A percentile compares a stretch with the other conserved stretches of the same genome.
Evolutionary conservation across 805 yeast genomes (phyloP).

Genomic region (Wickerhamiella galacta): DNA sequence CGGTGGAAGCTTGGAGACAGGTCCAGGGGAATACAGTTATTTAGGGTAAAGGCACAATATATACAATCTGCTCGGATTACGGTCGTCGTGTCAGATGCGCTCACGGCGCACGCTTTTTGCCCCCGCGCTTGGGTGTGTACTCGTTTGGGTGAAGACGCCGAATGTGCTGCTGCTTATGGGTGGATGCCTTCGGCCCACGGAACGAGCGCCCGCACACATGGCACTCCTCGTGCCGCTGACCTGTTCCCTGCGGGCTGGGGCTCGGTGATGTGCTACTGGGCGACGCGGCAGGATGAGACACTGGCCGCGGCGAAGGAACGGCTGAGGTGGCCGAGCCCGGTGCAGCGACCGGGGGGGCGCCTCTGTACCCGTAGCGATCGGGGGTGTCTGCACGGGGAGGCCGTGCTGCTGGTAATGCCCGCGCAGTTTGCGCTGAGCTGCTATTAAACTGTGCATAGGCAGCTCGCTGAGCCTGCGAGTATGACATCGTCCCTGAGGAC

Average conservation of each 20-base stretch:
- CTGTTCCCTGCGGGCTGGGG: neutral
- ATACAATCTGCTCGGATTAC: no score
- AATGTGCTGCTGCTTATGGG: slow-evolving; percentile 34
- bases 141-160: slow-evolving; percentile 30
- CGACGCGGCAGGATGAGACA: neutral
- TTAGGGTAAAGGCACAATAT: no score
- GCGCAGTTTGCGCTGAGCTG: neutral
- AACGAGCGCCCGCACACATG: slow-evolving; percentile 28
- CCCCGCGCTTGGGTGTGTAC: slow-evolving; percentile 31
- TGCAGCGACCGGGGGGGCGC: slow-evolving; percentile 1
- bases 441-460: slow-evolving; percentile 12
- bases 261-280: neutral
- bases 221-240: slow-evolving; percentile 23
- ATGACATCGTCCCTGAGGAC: slow-evolving; percentile 11
- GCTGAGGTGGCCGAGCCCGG: neutral
- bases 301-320: neutral
- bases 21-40: no score
- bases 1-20: no score
- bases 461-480: slow-evolving; percentile 14
- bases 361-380: slow-evolving; percentile 3
- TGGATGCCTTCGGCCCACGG: slow-evolving; percentile 31
- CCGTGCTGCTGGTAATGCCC: slow-evolving; percentile 1
- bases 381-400: slow-evolving; percentile 1
- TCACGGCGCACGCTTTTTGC: slow-evolving; percentile 23
- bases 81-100: no score